Base-by-base conservation (phyloP, 768 basidiomycete genomes). In the Suillus plorans region DNA sequence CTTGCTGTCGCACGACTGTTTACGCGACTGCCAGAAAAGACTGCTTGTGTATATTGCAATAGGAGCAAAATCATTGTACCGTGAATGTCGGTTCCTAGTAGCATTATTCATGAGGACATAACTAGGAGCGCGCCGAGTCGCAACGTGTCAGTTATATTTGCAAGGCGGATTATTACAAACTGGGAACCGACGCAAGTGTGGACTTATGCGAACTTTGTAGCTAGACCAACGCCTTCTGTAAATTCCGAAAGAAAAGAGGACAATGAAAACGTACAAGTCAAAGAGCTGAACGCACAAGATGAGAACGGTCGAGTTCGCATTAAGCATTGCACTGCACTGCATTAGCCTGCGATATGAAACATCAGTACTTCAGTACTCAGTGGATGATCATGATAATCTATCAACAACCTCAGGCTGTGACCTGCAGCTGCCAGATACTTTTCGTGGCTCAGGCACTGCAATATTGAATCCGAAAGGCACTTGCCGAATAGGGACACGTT, bases 401-500 rank as follows among this genome's bases (percentile, higher is more conserved):
- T 50, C 47, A 47, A 45, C 20, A 20, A 20, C 45, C n/a, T n/a
- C n/a, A n/a, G n/a, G n/a, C n/a, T 47, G 47, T 31, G 52, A 20
- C 52, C 9, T 31, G n/a, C n/a, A n/a, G n/a, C n/a, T n/a, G n/a
- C n/a, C n/a, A n/a, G 7, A 50, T 28, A 16, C 49, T 50, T 16
- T 28, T 53, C 28, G 52, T 53, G 52, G n/a, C 5, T 20, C 44
- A 45, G 47, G 18, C 53, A 34, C 53, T 2, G 52, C 20, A 50
- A 55, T 49, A 47, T 45, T 45, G 31, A 36, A 55, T 55, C 34
- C 31, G 53, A 55, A 49, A 55, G 53, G 56, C 36, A 58, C 58
- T 59, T 59, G 58, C 58, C 58, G 58, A 59, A 59, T 59, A 31
- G 42, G 41, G 58, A 59, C 58, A 42, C 58, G 41, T 59, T 42